Conservation (phyloP, 108 stramenopile genomes). For the Cyclostephanos tholiformis region DNA sequence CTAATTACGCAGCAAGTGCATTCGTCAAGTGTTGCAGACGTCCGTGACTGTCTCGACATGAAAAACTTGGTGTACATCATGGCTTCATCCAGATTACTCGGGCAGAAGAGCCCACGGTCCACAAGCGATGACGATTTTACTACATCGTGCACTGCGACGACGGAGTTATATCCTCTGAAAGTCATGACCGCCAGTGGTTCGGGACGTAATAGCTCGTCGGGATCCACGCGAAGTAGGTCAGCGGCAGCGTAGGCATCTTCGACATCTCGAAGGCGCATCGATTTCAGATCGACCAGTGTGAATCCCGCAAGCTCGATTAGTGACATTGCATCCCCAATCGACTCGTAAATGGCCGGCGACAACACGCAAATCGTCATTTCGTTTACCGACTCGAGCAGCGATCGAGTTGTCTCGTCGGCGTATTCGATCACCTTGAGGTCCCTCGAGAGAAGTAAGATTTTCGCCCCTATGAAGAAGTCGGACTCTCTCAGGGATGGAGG, state of each 20-base stretch:
- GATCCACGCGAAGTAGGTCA: constrained; percentile 19
- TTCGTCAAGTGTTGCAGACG: constrained; percentile 71
- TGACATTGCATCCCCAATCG: constrained; percentile 26
- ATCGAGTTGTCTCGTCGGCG: constrained; percentile 43
- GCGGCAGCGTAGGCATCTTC: constrained; percentile 21
- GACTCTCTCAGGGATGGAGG: constrained; percentile 22
- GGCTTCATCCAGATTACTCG: constrained; percentile 23
- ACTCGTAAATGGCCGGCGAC: constrained; percentile 25
- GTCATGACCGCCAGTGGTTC: constrained; percentile 34
- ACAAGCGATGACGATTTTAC: constrained; percentile 33
- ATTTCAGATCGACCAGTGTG: constrained; percentile 49
- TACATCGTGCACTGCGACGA: constrained; percentile 14
- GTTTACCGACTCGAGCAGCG: constrained; percentile 28
- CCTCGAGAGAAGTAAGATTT: constrained; percentile 42
- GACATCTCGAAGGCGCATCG: constrained; percentile 17
- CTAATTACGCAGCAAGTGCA: constrained; percentile 76
- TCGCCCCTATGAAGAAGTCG: constrained; percentile 44
- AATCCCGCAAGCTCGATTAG: constrained; percentile 25
- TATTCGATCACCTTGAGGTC: constrained; percentile 53
- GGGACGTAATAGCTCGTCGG: constrained; percentile 26
- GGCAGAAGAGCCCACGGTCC: constrained; percentile 10
- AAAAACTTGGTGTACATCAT: constrained; percentile 24
- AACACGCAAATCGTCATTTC: constrained; percentile 29
- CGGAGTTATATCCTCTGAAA: constrained; percentile 31
- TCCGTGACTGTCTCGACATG: constrained; percentile 6